Evolutionary conservation across 2,329 filamentous ascomycete species (phyloP).

Genomic region (Colletotrichum euphorbiae): DNA sequence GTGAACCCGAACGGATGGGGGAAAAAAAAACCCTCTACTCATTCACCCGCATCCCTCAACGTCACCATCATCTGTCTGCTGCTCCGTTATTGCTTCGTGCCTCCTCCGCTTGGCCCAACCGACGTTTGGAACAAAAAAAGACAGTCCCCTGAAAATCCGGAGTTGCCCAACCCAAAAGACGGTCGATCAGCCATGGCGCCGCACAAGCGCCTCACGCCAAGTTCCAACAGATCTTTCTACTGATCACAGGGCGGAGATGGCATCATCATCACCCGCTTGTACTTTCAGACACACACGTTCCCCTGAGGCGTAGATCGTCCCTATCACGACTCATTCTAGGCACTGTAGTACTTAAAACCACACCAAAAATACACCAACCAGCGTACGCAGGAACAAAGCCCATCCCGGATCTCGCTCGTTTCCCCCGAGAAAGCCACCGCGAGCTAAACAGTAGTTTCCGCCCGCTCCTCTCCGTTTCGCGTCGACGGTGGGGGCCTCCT

Average conservation of each 20-base stretch:
- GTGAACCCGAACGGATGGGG: too few species aligned
- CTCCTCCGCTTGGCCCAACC: background rate
- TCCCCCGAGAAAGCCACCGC: background rate
- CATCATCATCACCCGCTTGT: too few species aligned
- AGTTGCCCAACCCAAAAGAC: background rate
- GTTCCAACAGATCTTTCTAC: background rate
- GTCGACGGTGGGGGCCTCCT: background rate
- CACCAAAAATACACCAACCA: background rate
- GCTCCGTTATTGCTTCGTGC: too few species aligned
- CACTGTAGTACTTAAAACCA: background rate
- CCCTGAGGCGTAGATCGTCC: too few species aligned
- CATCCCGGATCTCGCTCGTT: too few species aligned
- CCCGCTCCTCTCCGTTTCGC: background rate
- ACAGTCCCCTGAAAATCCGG: background rate
- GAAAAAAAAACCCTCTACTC: background rate
- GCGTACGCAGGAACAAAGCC: background rate
- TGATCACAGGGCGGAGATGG: too few species aligned
- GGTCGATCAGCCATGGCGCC: background rate
- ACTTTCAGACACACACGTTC: too few species aligned
- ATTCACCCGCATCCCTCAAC: constrained; percentile 18
- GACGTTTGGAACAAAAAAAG: background rate
- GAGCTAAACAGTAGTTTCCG: background rate
- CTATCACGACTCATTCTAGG: too few species aligned
- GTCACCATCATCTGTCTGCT: background rate
- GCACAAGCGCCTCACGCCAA: background rate